These are phyloP conservation scores for Candida anglica DNA, from an alignment of 805 yeast genomes.

Conservation along the genomic window DNA sequence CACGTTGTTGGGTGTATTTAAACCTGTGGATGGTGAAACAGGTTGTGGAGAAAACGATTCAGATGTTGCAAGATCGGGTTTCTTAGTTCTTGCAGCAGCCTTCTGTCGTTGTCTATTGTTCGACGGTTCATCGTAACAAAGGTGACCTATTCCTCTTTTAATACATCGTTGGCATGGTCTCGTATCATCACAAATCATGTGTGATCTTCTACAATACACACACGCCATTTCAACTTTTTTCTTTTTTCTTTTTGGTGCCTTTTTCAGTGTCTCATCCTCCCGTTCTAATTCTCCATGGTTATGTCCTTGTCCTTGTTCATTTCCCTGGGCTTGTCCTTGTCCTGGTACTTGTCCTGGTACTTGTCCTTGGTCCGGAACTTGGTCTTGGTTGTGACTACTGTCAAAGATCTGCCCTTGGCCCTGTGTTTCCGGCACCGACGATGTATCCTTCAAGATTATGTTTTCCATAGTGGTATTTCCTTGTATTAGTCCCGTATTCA, in stretches of 20 bases:
- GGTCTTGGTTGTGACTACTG: constrained; percentile 2
- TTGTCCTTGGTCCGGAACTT: too few species aligned
- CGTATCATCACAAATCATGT: constrained; percentile 85
- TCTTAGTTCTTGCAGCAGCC: constrained; percentile 18
- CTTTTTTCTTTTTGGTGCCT: constrained; percentile 30
- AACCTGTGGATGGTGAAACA: constrained; percentile 1
- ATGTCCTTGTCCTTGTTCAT: too few species aligned
- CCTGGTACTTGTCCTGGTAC: too few species aligned
- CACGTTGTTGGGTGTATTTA: constrained; percentile 3
- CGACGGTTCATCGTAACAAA: constrained; percentile 74
- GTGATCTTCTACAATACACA: constrained; percentile 87
- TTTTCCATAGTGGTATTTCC: too few species aligned
- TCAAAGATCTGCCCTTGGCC: neutral
- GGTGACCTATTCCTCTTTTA: constrained; percentile 81
- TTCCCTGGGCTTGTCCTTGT: too few species aligned
- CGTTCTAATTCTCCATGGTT: too few species aligned
- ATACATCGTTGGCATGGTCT: constrained; percentile 80
- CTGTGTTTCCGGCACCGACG: constrained; percentile 2
- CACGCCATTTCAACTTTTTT: constrained; percentile 69
- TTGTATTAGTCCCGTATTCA: too few species aligned
- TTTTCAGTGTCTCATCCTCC: too few species aligned
- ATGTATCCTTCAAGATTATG: too few species aligned
- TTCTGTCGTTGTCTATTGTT: constrained; percentile 37
- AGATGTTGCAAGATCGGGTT: neutral
- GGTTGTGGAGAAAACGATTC: constrained; percentile 2